A percentile compares a stretch with the other conserved stretches of the same genome.
These are phyloP conservation scores for Russula lepida DNA, from an alignment of 768 basidiomycete species.

Conservation along the genomic window DNA sequence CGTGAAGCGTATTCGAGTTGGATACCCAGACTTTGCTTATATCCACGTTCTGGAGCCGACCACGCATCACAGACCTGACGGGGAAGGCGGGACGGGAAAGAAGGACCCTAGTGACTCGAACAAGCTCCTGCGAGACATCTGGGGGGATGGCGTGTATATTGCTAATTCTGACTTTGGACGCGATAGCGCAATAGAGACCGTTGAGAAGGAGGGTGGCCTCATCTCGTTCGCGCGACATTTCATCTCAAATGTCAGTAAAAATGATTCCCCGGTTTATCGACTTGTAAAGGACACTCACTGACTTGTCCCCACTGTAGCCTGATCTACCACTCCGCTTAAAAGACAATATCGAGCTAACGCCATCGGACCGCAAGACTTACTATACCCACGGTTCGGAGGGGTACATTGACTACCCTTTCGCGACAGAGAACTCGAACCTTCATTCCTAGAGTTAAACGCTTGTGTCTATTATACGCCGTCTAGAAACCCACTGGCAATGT, in stretches of 20 bases:
- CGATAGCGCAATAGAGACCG: constrained; percentile 18
- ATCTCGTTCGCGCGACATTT: constrained; percentile 11
- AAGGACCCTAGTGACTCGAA: constrained; percentile 6
- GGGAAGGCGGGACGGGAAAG: neutral
- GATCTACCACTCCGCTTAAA: constrained; percentile 18
- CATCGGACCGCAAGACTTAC: neutral
- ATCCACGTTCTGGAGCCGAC: constrained; percentile 30
- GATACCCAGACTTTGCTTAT: constrained; percentile 9
- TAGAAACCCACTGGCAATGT: too few species aligned
- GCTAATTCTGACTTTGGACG: constrained; percentile 23
- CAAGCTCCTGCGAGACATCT: constrained; percentile 23
- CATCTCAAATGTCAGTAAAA: constrained; percentile 9
- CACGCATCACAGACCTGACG: neutral
- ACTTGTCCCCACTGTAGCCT: constrained; percentile 3
- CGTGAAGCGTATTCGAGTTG: constrained; percentile 22
- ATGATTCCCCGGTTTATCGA: neutral
- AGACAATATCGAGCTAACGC: neutral
- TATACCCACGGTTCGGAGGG: constrained; percentile 4
- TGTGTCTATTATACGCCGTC: neutral
- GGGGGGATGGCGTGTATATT: constrained; percentile 22
- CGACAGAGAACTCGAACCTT: neutral
- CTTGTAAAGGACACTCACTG: neutral
- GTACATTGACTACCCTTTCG: constrained; percentile 21
- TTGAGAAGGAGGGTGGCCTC: constrained; percentile 13
- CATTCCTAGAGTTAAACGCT: neutral